Base-by-base conservation (phyloP, 108 stramenopile genomes). In the Phaeodactylum tricornutum region DNA sequence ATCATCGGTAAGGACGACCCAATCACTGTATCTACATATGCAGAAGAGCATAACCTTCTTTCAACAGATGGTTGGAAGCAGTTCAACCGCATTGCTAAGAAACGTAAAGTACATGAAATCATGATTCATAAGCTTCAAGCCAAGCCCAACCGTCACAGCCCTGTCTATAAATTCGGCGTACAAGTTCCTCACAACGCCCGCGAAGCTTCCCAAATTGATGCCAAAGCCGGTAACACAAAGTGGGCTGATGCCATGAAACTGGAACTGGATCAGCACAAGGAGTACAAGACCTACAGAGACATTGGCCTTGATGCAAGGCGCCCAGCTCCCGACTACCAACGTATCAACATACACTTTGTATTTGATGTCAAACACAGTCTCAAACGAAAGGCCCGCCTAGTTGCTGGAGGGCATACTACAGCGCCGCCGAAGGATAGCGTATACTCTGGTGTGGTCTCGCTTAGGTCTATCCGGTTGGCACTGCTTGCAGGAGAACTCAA, bases 351-450 rank as follows among this genome's bases (percentile, higher is more conserved):
- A 2, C 64, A 72, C 28, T n/a, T 63, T 9, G 53, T 64, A 16
- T 74, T 45, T 36, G 63, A 20, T 23, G 44, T 62, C 8, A 72
- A 72, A 46, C 65, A 72, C 24, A 47, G 67, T 44, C 36, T 30
- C 8, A 22, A 58, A 0, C 53, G 39, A 16, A 71, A 65, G 44
- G 56, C 55, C 5, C 30, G 57, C 12, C 15, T 52, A 0, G 57
- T 63, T 27, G 67, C 39, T 22, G 60, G 41, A 32, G 67, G 67
- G 0, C 61, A 70, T 36, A 28, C 54, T 0, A 64, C 69, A 0
- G 30, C 16, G 9, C n/a, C n/a, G 16, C 52, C 63, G 1, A 0
- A 38, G 3, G 64, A 66, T 1, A 38, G 21, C 16, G 42, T 65
- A 12, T 58, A 65, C 24, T 65, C 58, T 2, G 37, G 58, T 29